Percentiles rank a stretch among this genome's conserved stretches.
Conservation (phyloP, 2,329 filamentous ascomycete genomes). For the Leptographium galeiforme region DNA sequence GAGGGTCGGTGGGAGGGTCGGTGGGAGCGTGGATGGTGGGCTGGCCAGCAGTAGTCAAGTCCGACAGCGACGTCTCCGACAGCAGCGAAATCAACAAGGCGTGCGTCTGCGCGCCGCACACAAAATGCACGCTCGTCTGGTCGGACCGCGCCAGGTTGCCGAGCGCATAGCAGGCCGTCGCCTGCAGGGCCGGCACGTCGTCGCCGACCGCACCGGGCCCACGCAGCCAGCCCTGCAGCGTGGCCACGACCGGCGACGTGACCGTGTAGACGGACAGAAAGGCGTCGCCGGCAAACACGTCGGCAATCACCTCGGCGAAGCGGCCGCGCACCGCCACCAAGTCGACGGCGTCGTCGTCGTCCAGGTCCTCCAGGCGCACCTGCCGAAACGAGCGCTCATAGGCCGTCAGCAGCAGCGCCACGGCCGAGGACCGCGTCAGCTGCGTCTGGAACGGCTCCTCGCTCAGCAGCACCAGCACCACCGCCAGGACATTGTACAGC, state of each 20-base stretch:
- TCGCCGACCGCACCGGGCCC: too few species aligned
- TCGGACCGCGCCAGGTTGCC: slow-evolving; percentile 51
- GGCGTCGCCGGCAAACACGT: slow-evolving; percentile 29
- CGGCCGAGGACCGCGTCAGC: slow-evolving; percentile 26
- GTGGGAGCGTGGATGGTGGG: slow-evolving; percentile 18
- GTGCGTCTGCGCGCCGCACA: slow-evolving; percentile 29
- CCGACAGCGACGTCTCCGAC: slow-evolving; percentile 20
- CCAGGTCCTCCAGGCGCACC: slow-evolving; percentile 24
- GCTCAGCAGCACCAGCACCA: slow-evolving; percentile 42
- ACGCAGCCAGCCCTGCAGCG: too few species aligned
- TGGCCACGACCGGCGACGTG: slow-evolving; percentile 21
- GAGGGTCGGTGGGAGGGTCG: slow-evolving; percentile 5
- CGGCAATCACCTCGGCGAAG: slow-evolving; percentile 36
- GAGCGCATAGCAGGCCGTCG: slow-evolving; percentile 45
- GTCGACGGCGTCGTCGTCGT: slow-evolving; percentile 31
- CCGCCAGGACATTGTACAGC: slow-evolving; percentile 36
- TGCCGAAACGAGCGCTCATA: slow-evolving; percentile 34
- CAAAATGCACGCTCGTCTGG: slow-evolving; percentile 34
- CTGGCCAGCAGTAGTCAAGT: too few species aligned
- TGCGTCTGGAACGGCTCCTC: slow-evolving; percentile 35
- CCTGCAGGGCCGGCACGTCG: slow-evolving; percentile 25
- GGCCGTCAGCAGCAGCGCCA: slow-evolving; percentile 31
- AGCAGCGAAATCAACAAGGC: slow-evolving; percentile 32
- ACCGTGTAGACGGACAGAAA: slow-evolving; percentile 26
- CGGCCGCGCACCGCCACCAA: slow-evolving; percentile 25